phyloP scores from a whole-genome alignment of 2,329 filamentous ascomycete genomes.

The Phaeosphaeria sp. region DNA sequence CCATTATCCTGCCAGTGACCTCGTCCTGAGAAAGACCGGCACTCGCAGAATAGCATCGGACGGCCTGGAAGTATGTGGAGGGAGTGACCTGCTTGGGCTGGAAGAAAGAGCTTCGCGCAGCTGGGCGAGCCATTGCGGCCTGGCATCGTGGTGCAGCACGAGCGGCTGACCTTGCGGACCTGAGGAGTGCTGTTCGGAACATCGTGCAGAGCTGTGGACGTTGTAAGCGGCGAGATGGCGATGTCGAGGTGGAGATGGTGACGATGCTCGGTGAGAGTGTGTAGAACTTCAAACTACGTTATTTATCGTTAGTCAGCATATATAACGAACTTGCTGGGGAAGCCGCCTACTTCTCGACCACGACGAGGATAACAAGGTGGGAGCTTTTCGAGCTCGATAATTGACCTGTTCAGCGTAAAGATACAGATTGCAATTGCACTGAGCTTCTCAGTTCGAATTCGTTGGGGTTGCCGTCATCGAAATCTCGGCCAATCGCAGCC shows the following conservation, averaged over 20 bases:
- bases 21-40: conserved; percentile 80
- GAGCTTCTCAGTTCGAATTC: conserved; percentile 16
- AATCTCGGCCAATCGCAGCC: conserved; percentile 40
- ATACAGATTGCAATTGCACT: background rate
- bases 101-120: conserved; percentile 66
- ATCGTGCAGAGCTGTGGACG: conserved; percentile 61
- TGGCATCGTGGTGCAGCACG: conserved; percentile 51
- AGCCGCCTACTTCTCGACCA: conserved; percentile 8
- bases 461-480: conserved; percentile 26
- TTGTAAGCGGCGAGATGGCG: conserved; percentile 27
- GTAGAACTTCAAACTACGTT: conserved; percentile 13
- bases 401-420: background rate
- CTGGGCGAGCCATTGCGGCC: conserved; percentile 64
- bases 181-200: conserved; percentile 88
- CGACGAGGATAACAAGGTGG: conserved; percentile 4
- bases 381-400: background rate
- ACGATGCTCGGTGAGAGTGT: conserved; percentile 31
- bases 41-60: conserved; percentile 86
- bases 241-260: conserved; percentile 32
- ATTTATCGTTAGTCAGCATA: conserved; percentile 1
- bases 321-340: conserved; percentile 8
- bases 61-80: conserved; percentile 70
- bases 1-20: conserved; percentile 90
- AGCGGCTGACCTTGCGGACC: conserved; percentile 67
- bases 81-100: conserved; percentile 63